Evolutionary conservation across 352 stramenopile genomes (phyloP), one percentile per base, ranked within the genome.

Genomic region (Pythium rhizo-oryzae): DNA sequence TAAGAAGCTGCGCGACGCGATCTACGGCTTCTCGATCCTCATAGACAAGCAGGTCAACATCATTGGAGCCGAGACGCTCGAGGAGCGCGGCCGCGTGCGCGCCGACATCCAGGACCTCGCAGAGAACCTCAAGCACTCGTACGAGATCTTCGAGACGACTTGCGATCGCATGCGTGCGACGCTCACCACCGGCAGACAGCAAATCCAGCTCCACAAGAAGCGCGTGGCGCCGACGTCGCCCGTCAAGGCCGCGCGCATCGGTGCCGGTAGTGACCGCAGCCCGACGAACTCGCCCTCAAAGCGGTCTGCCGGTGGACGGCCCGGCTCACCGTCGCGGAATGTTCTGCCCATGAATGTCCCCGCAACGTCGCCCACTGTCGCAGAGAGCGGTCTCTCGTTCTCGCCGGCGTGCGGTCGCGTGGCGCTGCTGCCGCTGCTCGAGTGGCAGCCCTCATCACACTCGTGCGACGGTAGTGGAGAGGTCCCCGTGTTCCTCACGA

Each of bases 31-130:
- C 49, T 76, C 83, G 11, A 74, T 93, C 21, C 74, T 93, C 3
- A 75, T 93, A 18, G 85, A 90, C 69, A 90, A 90, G 52, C 85
- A 91, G 51, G 84, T 91, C 33, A 87, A 84, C 24, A 85, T 90
- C 58, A 80, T 88, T 24, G 77, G 81, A 13, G 64, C 33, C 4
- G 67, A 81, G 47, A 87, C 65, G 18, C 49, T 77, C 15, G 79
- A 87, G 19, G 77, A 87, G 46, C 66, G 78, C 18, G 75, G 72
- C 0, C 78, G 82, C 13, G 67, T 90, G 28, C 80, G 82, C 57
- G 77, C 80, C 9, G 78, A 93, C 58, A 88, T 91, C 37, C 72
- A 89, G 52, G 82, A 89, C 37, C 70, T 89, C 7, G 81, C 80
- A 4, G 75, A 78, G n/a, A 80, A 84, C 35, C 69, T 93, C 12